Percentiles rank a stretch among this genome's conserved stretches.
Evolutionary conservation across 345 rosid species (phyloP).

Genomic region (Pelargonium nanum): DNA sequence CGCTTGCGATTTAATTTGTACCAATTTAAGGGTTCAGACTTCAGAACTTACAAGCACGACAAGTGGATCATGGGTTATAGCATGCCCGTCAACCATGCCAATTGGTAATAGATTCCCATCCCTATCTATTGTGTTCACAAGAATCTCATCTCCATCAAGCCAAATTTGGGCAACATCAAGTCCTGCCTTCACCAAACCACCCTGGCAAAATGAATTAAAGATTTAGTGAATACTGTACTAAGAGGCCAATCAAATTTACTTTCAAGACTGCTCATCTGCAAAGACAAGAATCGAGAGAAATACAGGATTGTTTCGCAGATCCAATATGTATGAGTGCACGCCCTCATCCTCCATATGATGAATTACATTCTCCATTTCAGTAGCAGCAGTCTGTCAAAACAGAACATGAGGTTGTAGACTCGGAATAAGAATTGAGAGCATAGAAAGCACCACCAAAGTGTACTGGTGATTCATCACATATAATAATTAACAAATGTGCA

Average conservation of each 20-base stretch:
- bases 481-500: neutral
- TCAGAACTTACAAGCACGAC: slow-evolving; percentile 67
- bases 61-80: slow-evolving; percentile 78
- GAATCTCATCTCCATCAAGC: slow-evolving; percentile 87
- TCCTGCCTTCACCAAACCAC: slow-evolving; percentile 84
- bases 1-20: neutral
- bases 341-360: slow-evolving; percentile 67
- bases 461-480: neutral
- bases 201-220: slow-evolving; percentile 28
- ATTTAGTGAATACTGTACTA: neutral
- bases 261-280: neutral
- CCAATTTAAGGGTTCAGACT: neutral
- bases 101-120: slow-evolving; percentile 68
- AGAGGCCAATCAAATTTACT: neutral
- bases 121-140: slow-evolving; percentile 74
- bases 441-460: neutral
- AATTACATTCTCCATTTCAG: slow-evolving; percentile 57
- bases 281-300: slow-evolving; percentile 3
- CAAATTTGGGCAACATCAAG: slow-evolving; percentile 86
- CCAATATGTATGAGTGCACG: slow-evolving; percentile 72
- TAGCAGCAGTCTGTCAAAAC: slow-evolving; percentile 60
- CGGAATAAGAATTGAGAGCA: neutral
- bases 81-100: slow-evolving; percentile 67
- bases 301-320: slow-evolving; percentile 82
- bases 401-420: slow-evolving; percentile 1